Evolutionary conservation across 495 filamentous ascomycete genomes (phyloP).

Genomic region (Neurospora cerealis): DNA sequence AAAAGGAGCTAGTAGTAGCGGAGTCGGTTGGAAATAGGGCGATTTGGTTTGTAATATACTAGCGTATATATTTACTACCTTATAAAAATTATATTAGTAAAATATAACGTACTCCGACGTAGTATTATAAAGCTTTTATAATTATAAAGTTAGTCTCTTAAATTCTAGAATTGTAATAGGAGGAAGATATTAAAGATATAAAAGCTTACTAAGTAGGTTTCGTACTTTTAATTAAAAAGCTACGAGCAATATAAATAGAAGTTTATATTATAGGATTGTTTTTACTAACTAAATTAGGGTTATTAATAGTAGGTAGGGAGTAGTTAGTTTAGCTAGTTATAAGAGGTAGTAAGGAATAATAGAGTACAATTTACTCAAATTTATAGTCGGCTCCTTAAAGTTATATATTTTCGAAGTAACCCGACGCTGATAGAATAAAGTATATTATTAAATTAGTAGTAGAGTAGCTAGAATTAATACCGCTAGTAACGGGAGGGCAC

Average conservation of each 20-base stretch:
- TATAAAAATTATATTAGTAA: slow-evolving; percentile 69
- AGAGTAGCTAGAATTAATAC: too few relatives aligned
- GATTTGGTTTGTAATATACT: slow-evolving; percentile 78
- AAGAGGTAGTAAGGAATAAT: neutral
- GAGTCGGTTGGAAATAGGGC: slow-evolving; percentile 78
- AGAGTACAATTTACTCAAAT: slow-evolving; percentile 50
- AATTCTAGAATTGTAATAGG: too few relatives aligned
- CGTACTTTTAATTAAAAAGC: slow-evolving; percentile 57
- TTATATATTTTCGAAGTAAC: slow-evolving; percentile 83
- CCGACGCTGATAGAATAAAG: too few relatives aligned
- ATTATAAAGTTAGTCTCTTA: too few relatives aligned
- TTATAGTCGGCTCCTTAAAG: slow-evolving; percentile 86
- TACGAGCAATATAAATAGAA: slow-evolving; percentile 76
- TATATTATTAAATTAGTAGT: too few relatives aligned
- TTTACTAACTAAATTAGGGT: too few relatives aligned
- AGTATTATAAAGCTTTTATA: too few relatives aligned
- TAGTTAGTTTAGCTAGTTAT: too few relatives aligned
- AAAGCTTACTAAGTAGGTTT: slow-evolving; percentile 33
- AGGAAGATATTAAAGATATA: too few relatives aligned
- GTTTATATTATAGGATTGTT: slow-evolving; percentile 60
- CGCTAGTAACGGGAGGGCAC: too few relatives aligned
- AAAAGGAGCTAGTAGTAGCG: slow-evolving; percentile 54
- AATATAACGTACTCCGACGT: slow-evolving; percentile 61
- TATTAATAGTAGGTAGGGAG: rapidly evolving
- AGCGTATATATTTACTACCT: slow-evolving; percentile 69